Evolutionary conservation across 2,329 filamentous ascomycete species (phyloP).

Genomic region (Colletotrichum zoysiae): DNA sequence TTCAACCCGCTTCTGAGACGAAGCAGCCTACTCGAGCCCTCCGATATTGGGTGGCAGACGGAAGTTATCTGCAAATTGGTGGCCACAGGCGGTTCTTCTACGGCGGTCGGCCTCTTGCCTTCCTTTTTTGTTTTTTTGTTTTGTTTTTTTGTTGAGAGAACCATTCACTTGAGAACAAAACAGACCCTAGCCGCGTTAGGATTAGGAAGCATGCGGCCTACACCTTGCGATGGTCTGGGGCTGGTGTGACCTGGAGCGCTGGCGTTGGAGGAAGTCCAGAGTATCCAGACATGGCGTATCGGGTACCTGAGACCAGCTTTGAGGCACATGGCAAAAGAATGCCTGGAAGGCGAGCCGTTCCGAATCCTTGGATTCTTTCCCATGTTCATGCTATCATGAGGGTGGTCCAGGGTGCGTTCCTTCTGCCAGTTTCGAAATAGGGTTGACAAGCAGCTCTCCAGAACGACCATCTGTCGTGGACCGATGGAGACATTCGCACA

Average conservation of each 20-base stretch:
- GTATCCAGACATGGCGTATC: constrained; percentile 21
- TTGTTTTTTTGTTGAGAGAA: constrained; percentile 41
- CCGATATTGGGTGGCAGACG: constrained; percentile 12
- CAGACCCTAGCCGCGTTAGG: constrained; percentile 33
- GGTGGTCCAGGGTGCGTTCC: neutral
- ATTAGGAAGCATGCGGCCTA: constrained; percentile 30
- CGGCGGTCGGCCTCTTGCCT: constrained; percentile 6
- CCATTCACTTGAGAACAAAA: constrained; percentile 34
- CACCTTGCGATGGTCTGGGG: constrained; percentile 35
- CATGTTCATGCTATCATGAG: neutral
- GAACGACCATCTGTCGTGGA: neutral
- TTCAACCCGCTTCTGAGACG: constrained; percentile 9
- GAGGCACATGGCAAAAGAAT: constrained; percentile 27
- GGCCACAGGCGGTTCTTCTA: constrained; percentile 11
- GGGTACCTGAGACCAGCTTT: constrained; percentile 39
- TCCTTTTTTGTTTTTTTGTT: constrained; percentile 38
- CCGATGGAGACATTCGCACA: constrained; percentile 1
- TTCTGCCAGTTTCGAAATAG: neutral
- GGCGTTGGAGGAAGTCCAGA: constrained; percentile 13
- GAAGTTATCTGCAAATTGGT: constrained; percentile 25
- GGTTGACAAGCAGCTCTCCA: neutral
- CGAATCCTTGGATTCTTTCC: neutral
- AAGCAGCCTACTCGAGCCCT: constrained; percentile 17
- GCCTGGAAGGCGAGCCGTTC: neutral
- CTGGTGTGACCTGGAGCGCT: constrained; percentile 27